Percentiles rank a stretch among this genome's conserved stretches.
Conservation (phyloP, 1,139 yeast species). For the Saccharomycopsis hybrid region DNA sequence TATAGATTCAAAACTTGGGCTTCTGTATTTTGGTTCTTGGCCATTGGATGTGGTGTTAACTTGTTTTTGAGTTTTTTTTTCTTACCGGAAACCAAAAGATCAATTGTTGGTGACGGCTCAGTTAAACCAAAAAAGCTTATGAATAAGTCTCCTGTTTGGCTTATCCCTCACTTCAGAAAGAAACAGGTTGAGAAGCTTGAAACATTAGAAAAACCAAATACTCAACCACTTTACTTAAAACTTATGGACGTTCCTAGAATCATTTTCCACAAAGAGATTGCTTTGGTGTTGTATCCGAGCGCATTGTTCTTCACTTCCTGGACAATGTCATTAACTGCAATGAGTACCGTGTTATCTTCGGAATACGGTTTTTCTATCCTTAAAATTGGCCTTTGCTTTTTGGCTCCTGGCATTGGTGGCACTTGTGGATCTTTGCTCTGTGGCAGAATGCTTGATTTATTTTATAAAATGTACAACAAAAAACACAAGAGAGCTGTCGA, state of each 20-base stretch:
- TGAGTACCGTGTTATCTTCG: slow-evolving; percentile 46
- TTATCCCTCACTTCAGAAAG: slow-evolving; percentile 2
- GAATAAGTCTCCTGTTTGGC: slow-evolving; percentile 36
- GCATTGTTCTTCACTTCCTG: slow-evolving; percentile 61
- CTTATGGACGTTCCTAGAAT: slow-evolving; percentile 41
- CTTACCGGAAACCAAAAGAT: slow-evolving; percentile 68
- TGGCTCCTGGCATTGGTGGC: slow-evolving; percentile 57
- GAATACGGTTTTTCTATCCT: slow-evolving; percentile 45
- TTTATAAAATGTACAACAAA: slow-evolving; percentile 32
- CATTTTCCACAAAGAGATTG: slow-evolving; percentile 32
- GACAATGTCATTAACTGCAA: slow-evolving; percentile 62
- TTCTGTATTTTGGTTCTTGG: slow-evolving; percentile 68
- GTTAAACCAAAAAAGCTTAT: slow-evolving; percentile 36
- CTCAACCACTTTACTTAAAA: slow-evolving; percentile 29
- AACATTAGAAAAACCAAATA: not conserved
- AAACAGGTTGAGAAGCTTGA: not conserved
- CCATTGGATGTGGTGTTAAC: slow-evolving; percentile 48
- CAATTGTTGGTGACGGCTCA: slow-evolving; percentile 63
- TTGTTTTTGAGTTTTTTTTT: slow-evolving; percentile 34
- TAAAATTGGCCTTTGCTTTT: slow-evolving; percentile 56
- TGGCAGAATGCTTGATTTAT: slow-evolving; percentile 43
- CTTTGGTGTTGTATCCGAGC: slow-evolving; percentile 41
- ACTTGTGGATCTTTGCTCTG: slow-evolving; percentile 42
- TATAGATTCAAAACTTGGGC: slow-evolving; percentile 60
- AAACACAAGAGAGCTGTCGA: not conserved